Evolutionary conservation across 768 basidiomycete species (phyloP), one percentile per base, ranked within the genome.

Genomic region (Kwoniella dejecticola): DNA sequence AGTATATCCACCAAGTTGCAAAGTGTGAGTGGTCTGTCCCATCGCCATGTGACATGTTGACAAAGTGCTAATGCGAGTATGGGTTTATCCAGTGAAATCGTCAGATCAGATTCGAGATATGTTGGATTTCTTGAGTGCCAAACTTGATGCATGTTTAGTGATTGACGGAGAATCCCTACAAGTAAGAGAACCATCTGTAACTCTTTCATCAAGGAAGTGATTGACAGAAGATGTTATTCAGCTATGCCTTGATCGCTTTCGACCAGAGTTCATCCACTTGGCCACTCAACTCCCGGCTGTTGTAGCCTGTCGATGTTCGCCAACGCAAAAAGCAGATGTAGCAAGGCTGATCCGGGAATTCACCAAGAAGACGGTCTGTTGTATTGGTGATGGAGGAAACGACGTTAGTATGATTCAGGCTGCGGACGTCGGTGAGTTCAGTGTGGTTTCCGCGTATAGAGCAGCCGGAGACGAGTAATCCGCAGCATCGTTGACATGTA

Each of bases 351-450:
- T 99, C 64, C 88, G 96, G 6, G 82, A 84, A 17, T 87, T 88
- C 74, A 96, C 95, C 2, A 89, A 87, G 80, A 98, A 97, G 79
- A 86, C 95, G 0, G 95, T 99, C 0, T 98, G 95, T 78, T 98
- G 96, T 75, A 98, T 98, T 60, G 96, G 96, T 1, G 96, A 99
- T 80, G 96, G 96, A 31, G 96, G 96, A 3, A 99, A 99, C 77
- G 96, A 99, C 76, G 96, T 99, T 64, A 92, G 90, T 77, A 99
- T 99, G 96, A 99, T 99, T 63, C 96, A 98, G 74, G 96, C 96
- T 1, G 96, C 96, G 2, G 92, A 98, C 72, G 93, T 99, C 60
- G 95, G 93, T 92, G 48, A 76, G 91, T 86, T 15, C 23, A 0
- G 6, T 45, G 8, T 38, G 17, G 8, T 8, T 38, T 36, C 13